Evolutionary conservation across 257 asterid genomes (phyloP).

Genomic region (Echites panduratus): DNA sequence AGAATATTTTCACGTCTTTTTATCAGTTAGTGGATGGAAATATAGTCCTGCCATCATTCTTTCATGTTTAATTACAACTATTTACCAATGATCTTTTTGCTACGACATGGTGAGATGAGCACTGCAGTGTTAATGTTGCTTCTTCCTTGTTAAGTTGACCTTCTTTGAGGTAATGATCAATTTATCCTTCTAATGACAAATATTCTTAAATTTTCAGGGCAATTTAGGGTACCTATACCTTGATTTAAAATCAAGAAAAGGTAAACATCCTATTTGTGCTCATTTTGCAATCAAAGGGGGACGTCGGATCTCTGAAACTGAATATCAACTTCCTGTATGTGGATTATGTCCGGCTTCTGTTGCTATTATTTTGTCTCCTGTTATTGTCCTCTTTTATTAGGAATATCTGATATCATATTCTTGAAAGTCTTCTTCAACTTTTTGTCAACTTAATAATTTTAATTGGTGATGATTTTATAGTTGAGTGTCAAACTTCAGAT

Average conservation of each 20-base stretch:
- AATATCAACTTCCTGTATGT: constrained; percentile 94
- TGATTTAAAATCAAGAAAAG: constrained; percentile 80
- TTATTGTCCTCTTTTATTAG: neutral
- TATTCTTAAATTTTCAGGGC: constrained; percentile 54
- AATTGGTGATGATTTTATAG: neutral
- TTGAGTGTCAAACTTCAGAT: neutral
- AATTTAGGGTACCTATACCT: constrained; percentile 87
- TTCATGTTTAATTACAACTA: neutral
- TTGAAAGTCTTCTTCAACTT: neutral
- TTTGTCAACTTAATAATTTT: neutral
- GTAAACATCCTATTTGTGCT: constrained; percentile 86
- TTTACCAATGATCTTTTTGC: neutral
- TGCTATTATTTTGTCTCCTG: constrained; percentile 2
- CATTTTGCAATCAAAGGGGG: constrained; percentile 99
- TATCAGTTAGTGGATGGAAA: neutral
- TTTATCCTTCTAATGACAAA: constrained; percentile 23
- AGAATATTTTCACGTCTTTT: constrained; percentile 2
- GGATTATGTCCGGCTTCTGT: constrained; percentile 11
- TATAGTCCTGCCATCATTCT: neutral
- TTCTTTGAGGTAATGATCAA: constrained; percentile 9
- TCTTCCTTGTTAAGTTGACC: neutral
- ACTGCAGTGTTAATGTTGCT: neutral
- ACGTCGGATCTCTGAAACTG: constrained; percentile 70
- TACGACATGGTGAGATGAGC: neutral
- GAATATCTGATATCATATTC: neutral